phyloP scores from a whole-genome alignment of 2,329 filamentous ascomycete genomes.

The Xylaria sp. region DNA sequence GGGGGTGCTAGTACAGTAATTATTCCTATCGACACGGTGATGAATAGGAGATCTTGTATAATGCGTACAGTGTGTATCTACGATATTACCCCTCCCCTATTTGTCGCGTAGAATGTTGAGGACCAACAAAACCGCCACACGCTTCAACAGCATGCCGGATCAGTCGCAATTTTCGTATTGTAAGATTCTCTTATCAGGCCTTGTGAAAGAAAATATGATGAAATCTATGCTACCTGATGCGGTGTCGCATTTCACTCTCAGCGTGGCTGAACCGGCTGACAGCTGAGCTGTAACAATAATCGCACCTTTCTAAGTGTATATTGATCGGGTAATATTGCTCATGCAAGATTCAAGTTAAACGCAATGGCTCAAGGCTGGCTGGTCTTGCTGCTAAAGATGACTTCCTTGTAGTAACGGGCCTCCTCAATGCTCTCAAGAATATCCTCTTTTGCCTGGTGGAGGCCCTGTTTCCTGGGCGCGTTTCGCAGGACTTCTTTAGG shows the following conservation, averaged over 20 bases:
- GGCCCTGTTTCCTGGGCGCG: conserved; percentile 76
- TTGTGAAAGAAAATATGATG: neutral
- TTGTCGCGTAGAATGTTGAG: neutral
- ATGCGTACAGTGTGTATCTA: conserved; percentile 3
- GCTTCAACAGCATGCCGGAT: conserved; percentile 5
- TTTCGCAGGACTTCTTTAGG: conserved; percentile 65
- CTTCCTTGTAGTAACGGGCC: conserved; percentile 81
- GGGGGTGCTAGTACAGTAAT: conserved; percentile 1
- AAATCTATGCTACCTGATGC: neutral
- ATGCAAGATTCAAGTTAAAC: neutral
- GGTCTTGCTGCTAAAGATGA: conserved; percentile 64
- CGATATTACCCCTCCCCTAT: neutral
- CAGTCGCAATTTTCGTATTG: neutral
- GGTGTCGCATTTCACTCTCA: neutral
- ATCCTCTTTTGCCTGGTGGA: conserved; percentile 87
- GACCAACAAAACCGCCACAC: conserved; percentile 40
- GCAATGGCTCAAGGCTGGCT: conserved; percentile 5
- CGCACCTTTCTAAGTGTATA: neutral
- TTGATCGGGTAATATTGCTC: neutral
- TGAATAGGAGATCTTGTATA: rapidly evolving
- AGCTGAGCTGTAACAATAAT: neutral
- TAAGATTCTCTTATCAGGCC: neutral
- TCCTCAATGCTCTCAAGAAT: conserved; percentile 96
- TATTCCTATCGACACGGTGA: conserved; percentile 2
- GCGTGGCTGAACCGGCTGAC: neutral